Percentiles rank a stretch among this genome's conserved stretches.
phyloP scores from a whole-genome alignment of 148 eudicot genomes.

The Linanthus parryae region DNA sequence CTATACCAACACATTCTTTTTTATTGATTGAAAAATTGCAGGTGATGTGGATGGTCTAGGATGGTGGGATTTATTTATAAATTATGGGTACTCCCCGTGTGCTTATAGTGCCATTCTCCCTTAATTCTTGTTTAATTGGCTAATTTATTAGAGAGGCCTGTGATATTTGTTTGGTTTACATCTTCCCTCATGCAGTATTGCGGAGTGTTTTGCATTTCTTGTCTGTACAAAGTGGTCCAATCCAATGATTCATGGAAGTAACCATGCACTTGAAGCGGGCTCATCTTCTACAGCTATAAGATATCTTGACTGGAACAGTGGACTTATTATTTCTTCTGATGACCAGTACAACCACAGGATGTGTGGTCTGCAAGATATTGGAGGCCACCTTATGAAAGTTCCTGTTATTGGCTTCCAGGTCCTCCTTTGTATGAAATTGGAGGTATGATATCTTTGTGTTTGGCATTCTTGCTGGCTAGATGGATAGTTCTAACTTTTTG shows the following conservation, averaged over 20 bases:
- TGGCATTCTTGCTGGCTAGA: constrained; percentile 1
- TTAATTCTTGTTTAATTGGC: background rate
- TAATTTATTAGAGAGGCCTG: background rate
- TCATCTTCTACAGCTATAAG: constrained; percentile 62
- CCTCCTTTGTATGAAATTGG: constrained; percentile 86
- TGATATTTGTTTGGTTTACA: background rate
- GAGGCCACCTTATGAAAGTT: constrained; percentile 91
- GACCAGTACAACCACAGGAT: constrained; percentile 47
- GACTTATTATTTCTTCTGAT: constrained; percentile 54
- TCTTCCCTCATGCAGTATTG: constrained; percentile 48
- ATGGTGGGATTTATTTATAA: constrained; percentile 95
- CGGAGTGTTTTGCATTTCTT: constrained; percentile 96
- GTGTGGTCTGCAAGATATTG: constrained; percentile 76
- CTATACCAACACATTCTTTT: too few relatives aligned
- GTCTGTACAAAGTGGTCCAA: constrained; percentile 98
- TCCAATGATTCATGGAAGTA: constrained; percentile 67
- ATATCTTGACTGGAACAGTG: constrained; percentile 75
- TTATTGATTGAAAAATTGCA: constrained; percentile 20
- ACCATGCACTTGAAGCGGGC: constrained; percentile 38
- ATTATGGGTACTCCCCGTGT: constrained; percentile 53
- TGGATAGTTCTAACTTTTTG: background rate
- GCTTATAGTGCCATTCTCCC: background rate
- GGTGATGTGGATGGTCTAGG: constrained; percentile 81
- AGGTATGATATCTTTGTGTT: constrained; percentile 36
- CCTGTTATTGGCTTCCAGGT: constrained; percentile 76